These are phyloP conservation scores for Elsinoe australis DNA, from an alignment of 2,329 filamentous ascomycete species.

Conservation along the genomic window DNA sequence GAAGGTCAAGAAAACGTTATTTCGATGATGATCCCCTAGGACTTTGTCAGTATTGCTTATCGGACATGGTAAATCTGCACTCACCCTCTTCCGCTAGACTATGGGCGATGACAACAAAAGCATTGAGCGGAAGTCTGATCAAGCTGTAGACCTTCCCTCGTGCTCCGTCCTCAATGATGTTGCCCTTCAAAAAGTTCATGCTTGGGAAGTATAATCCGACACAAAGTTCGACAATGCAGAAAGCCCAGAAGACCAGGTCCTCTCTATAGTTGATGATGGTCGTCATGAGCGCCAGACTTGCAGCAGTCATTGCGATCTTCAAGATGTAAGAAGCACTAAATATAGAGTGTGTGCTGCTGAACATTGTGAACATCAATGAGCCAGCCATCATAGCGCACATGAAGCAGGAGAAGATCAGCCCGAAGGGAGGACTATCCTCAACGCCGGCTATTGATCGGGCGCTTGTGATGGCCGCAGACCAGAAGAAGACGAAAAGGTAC, in stretches of 20 bases:
- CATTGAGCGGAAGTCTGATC: constrained; percentile 52
- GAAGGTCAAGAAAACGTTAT: constrained; percentile 20
- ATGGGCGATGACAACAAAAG: constrained; percentile 48
- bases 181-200: constrained; percentile 49
- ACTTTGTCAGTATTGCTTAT: not conserved
- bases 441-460: constrained; percentile 1
- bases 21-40: constrained; percentile 19
- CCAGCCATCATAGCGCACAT: constrained; percentile 55
- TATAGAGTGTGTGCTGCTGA: constrained; percentile 28
- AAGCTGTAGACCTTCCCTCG: constrained; percentile 51
- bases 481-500: constrained; percentile 58
- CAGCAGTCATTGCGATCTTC: constrained; percentile 34
- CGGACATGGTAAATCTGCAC: not conserved
- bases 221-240: constrained; percentile 51
- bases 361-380: constrained; percentile 46
- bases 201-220: constrained; percentile 53
- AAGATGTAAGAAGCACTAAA: constrained; percentile 28
- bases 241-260: constrained; percentile 45
- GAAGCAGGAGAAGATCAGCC: constrained; percentile 50
- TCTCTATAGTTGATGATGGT: constrained; percentile 38
- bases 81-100: constrained; percentile 36
- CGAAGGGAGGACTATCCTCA: constrained; percentile 33
- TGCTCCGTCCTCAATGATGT: constrained; percentile 47
- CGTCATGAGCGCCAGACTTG: constrained; percentile 32
- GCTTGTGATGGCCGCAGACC: constrained; percentile 47